phyloP scores from a whole-genome alignment of 2,329 filamentous ascomycete species.

The Magnaporthiopsis rhizophila region DNA sequence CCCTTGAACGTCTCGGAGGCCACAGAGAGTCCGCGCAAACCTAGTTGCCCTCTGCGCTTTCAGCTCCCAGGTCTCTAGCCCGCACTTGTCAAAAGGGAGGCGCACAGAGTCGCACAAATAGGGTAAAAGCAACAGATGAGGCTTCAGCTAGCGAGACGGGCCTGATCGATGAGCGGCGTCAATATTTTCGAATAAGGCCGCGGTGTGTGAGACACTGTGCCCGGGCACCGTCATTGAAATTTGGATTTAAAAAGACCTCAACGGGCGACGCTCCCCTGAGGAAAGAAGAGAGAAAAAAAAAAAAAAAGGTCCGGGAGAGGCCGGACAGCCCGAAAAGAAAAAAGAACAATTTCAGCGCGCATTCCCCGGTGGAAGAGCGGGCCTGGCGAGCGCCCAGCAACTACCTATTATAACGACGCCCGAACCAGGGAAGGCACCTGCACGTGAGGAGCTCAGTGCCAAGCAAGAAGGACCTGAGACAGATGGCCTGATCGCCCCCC shows the following conservation, averaged over 20 bases:
- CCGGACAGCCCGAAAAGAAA: no score
- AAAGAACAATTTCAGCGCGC: not conserved
- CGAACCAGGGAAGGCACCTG: not conserved
- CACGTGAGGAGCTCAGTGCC: slow-evolving; percentile 5
- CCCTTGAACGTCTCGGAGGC: not conserved
- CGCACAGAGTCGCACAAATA: not conserved
- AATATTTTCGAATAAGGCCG: not conserved
- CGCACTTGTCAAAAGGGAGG: not conserved
- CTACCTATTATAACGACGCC: not conserved
- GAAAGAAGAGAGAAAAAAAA: not conserved
- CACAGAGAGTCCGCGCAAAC: not conserved
- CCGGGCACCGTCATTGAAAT: not conserved
- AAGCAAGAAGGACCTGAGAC: slow-evolving; percentile 5
- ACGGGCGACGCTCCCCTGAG: no score
- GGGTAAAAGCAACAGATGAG: no score
- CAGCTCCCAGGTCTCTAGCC: not conserved
- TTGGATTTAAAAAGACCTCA: not conserved
- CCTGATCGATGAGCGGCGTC: not conserved
- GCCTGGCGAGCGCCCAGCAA: not conserved
- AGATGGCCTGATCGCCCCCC: slow-evolving; percentile 9
- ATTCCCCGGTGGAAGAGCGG: not conserved
- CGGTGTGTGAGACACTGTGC: not conserved
- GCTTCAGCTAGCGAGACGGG: not conserved
- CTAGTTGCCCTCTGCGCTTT: not conserved
- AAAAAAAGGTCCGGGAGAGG: no score